Percentiles rank a stretch among this genome's conserved stretches.
phyloP scores from a whole-genome alignment of 768 basidiomycete genomes.

The Tephrocybe sp. region DNA sequence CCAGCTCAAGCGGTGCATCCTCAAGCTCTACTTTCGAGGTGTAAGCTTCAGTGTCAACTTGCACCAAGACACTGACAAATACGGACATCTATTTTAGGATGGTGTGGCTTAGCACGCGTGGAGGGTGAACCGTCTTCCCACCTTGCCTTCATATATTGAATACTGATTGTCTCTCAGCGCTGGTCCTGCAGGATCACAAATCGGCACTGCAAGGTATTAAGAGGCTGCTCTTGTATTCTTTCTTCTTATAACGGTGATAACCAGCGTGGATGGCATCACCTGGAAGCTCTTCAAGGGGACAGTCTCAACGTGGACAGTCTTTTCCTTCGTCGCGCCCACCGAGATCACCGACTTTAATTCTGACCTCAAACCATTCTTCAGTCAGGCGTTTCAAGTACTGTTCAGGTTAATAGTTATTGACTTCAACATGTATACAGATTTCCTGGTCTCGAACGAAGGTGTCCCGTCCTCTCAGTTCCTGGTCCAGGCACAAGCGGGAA shows the following conservation, averaged over 20 bases:
- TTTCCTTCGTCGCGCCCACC: slow-evolving; percentile 34
- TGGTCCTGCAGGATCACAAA: slow-evolving; percentile 32
- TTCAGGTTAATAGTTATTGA: background rate
- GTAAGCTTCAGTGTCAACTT: slow-evolving; percentile 18
- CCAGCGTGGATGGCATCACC: slow-evolving; percentile 26
- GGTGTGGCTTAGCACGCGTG: slow-evolving; percentile 34
- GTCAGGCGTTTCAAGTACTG: slow-evolving; percentile 16
- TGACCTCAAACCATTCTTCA: slow-evolving; percentile 34
- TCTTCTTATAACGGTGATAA: no score
- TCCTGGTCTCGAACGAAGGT: slow-evolving; percentile 27
- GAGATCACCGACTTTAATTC: slow-evolving; percentile 34
- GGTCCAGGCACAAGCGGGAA: slow-evolving; percentile 35
- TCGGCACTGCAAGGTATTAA: slow-evolving; percentile 30
- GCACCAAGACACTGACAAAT: background rate
- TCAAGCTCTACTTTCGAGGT: slow-evolving; percentile 25
- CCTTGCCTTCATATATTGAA: background rate
- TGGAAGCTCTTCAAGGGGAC: slow-evolving; percentile 34
- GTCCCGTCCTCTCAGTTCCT: slow-evolving; percentile 32
- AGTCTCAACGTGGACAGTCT: slow-evolving; percentile 31
- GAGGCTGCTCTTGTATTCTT: no score
- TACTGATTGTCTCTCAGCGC: slow-evolving; percentile 17
- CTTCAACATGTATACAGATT: slow-evolving; percentile 19
- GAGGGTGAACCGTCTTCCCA: slow-evolving; percentile 23
- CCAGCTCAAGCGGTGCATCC: slow-evolving; percentile 16
- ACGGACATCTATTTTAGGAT: slow-evolving; percentile 20